Evolutionary conservation across 2,329 filamentous ascomycete genomes (phyloP), one percentile per base, ranked within the genome.

Genomic region (Penicillium sclerotigenum): DNA sequence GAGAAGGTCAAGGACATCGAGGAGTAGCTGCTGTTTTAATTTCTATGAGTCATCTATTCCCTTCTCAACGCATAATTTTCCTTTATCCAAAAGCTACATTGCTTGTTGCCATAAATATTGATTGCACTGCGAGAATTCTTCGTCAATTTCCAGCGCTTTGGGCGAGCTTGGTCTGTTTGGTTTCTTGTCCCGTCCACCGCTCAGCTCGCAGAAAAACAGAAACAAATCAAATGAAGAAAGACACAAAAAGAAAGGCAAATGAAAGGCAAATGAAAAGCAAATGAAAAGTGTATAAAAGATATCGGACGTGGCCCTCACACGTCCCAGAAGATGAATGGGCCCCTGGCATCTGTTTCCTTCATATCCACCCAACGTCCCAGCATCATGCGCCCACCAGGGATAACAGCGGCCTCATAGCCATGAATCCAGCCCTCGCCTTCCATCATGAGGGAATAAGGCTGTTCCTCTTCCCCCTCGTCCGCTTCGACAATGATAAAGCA

Each of bases 1-100:
- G 92, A 97, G 77, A 90, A 89, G 69, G 90, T 97, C 64, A 97
- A 96, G 84, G 91, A 90, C 57, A 92, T 99, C 72, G 93, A 96
- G 74, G 91, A 96, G 78, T 96, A 68, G 60, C 56, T 24, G 38
- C 52, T 55, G 37, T 56, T 57, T 34, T 14, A 34, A 56, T 52
- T 59, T 48, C 47, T 51, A 47, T 38, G 29, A 59, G 46, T 47
- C 55, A 55, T 49, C 47, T 60, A 54, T 65, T 57, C 54, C 57
- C 59, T 57, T 59, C 47, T 60, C 26, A 41, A 54, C 55, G 46
- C 57, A 58, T 61, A 54, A 58, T 52, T 28, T 33, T n/a, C n/a
- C 36, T 45, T n/a, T 28, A n/a, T 22, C 20, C 22, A 41, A 34
- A 49, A 48, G 45, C 48, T 51, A 34, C 5, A 24, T 33, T 51